phyloP scores from a whole-genome alignment of 176 grass and related monocot species.

The Lolium perenne region DNA sequence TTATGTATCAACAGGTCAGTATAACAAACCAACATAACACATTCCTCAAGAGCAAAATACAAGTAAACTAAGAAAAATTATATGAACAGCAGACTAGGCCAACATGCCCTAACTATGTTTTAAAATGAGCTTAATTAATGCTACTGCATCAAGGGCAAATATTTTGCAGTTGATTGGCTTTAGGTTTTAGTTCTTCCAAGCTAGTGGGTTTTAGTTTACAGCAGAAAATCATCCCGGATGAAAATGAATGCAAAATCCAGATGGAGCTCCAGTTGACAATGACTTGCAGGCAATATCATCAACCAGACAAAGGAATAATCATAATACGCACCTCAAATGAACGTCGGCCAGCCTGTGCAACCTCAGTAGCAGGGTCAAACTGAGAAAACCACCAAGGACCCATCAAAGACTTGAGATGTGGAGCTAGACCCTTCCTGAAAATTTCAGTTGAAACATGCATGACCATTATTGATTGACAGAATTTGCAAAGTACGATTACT shows the following conservation, averaged over 20 bases:
- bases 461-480: conserved; percentile 2
- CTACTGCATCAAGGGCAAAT: not conserved
- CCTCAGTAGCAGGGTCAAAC: conserved; percentile 90
- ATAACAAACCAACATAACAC: conserved; percentile 29
- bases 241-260: conserved; percentile 31
- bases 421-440: conserved; percentile 91
- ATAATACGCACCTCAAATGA: conserved; percentile 82
- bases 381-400: conserved; percentile 99
- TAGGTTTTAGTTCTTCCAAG: not conserved
- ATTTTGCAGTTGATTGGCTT: not conserved
- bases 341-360: conserved; percentile 81
- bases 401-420: conserved; percentile 92
- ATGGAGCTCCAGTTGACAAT: not conserved
- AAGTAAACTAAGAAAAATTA: conserved; percentile 13
- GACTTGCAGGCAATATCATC: conserved; percentile 28
- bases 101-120: conserved; percentile 1
- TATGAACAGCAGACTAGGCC: not conserved
- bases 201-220: not conserved
- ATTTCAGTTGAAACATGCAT: conserved; percentile 2
- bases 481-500: conserved; percentile 22
- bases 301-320: conserved; percentile 25
- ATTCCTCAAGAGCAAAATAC: not conserved
- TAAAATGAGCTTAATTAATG: not conserved
- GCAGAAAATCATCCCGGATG: conserved; percentile 11
- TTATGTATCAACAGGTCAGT: not conserved